Conservation (phyloP, 495 filamentous ascomycete species). For the Trichoderma virens region DNA sequence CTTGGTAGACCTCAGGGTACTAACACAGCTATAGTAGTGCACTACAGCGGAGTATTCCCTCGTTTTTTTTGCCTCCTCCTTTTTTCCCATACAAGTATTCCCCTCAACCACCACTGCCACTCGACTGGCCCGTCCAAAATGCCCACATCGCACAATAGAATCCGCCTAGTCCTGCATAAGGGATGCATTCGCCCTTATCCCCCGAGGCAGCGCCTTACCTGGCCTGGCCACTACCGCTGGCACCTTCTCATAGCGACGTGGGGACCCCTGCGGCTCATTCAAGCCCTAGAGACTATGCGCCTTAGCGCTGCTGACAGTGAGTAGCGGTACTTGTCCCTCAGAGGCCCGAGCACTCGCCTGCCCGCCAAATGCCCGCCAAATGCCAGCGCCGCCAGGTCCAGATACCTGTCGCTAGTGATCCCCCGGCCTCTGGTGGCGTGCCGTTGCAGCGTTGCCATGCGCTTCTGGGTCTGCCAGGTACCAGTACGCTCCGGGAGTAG, state of each 20-base stretch:
- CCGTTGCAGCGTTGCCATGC: constrained; percentile 5
- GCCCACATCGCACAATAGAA: neutral
- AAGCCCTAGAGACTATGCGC: neutral
- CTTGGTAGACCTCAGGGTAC: too few species aligned
- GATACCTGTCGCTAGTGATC: neutral
- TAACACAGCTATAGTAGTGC: too few species aligned
- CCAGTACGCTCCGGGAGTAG: neutral
- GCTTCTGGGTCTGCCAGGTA: neutral
- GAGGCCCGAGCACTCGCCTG: neutral
- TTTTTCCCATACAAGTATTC: too few species aligned
- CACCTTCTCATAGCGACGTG: neutral
- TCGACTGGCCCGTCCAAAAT: neutral
- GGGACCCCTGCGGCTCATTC: constrained; percentile 3
- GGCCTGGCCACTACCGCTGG: neutral
- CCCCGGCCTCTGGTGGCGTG: neutral
- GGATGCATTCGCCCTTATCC: neutral
- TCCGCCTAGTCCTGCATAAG: neutral
- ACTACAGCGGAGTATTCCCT: too few species aligned
- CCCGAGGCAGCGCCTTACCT: neutral
- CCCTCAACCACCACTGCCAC: neutral
- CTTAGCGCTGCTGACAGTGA: neutral
- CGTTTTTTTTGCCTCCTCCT: too few species aligned
- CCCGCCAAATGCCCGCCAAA: neutral
- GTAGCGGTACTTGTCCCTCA: neutral
- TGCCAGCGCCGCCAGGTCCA: neutral